Conservation (phyloP, 352 stramenopile species). For the Phytophthora europaea region DNA sequence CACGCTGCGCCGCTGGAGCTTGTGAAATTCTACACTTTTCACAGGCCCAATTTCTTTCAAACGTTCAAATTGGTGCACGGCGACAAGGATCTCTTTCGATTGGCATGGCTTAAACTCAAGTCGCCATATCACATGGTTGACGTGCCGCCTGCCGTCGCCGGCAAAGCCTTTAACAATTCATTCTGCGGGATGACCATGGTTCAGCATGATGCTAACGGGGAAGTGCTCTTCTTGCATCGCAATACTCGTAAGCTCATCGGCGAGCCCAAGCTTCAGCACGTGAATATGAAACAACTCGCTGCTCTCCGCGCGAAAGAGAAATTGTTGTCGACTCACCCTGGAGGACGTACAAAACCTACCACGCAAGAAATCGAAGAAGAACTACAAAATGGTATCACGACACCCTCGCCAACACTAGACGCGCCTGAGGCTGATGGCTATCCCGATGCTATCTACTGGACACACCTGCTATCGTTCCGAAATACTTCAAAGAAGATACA, state of each 20-base stretch:
- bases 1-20: conserved; percentile 43
- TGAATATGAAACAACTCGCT: conserved; percentile 17
- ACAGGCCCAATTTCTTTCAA: conserved; percentile 47
- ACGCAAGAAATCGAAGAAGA: conserved; percentile 29
- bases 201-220: conserved; percentile 47
- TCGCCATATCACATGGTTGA: conserved; percentile 61
- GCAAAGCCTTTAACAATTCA: conserved; percentile 42
- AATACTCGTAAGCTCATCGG: conserved; percentile 55
- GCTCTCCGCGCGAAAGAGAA: conserved; percentile 29
- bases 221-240: conserved; percentile 65
- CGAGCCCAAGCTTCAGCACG: conserved; percentile 18
- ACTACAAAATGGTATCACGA: conserved; percentile 11
- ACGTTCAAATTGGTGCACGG: conserved; percentile 50
- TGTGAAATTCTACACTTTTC: conserved; percentile 59
- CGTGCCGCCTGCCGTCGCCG: conserved; percentile 51
- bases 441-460: conserved; percentile 69
- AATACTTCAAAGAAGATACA: conserved; percentile 47
- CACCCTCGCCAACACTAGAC: conserved; percentile 31
- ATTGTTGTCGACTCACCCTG: conserved; percentile 11
- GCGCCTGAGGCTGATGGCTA: conserved; percentile 34
- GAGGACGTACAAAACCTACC: conserved; percentile 13
- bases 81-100: conserved; percentile 73
- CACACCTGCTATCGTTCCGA: conserved; percentile 73
- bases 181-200: conserved; percentile 73
- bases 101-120: conserved; percentile 65